These are phyloP conservation scores for Vaccinium myrtillus DNA, from an alignment of 148 eudicot genomes.

Conservation along the genomic window DNA sequence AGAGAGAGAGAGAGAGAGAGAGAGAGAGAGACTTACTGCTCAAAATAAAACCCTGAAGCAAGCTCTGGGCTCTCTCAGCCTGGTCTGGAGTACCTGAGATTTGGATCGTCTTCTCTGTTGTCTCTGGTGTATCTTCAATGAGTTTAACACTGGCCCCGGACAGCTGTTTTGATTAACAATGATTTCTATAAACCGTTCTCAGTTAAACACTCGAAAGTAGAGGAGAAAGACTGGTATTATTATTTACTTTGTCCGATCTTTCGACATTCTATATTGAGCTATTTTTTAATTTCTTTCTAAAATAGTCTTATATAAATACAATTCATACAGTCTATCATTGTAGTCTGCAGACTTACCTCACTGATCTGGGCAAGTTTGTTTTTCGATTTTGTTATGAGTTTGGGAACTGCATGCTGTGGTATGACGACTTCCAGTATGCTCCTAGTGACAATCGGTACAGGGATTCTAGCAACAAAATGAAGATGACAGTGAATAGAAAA, in stretches of 20 bases:
- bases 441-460: constrained; percentile 74
- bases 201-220: not conserved
- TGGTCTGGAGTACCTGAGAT: constrained; percentile 96
- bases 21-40: constrained; percentile 69
- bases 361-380: constrained; percentile 91
- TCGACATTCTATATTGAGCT: not conserved
- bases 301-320: not conserved
- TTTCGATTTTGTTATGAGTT: constrained; percentile 70
- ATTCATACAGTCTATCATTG: not conserved
- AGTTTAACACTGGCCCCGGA: constrained; percentile 94
- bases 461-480: constrained; percentile 40
- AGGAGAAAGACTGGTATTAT: not conserved
- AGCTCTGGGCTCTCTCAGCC: constrained; percentile 97
- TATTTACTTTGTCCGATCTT: not conserved
- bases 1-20: too few relatives aligned
- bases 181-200: not conserved
- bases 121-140: constrained; percentile 68
- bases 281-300: not conserved
- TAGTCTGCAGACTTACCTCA: constrained; percentile 48
- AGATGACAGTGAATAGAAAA: not conserved
- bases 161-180: constrained; percentile 42
- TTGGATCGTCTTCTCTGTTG: constrained; percentile 65
- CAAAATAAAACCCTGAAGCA: constrained; percentile 93
- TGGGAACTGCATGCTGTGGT: constrained; percentile 76
- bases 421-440: constrained; percentile 89